Evolutionary conservation across 257 asterid species (phyloP).

Genomic region (Marsdenia floribunda): DNA sequence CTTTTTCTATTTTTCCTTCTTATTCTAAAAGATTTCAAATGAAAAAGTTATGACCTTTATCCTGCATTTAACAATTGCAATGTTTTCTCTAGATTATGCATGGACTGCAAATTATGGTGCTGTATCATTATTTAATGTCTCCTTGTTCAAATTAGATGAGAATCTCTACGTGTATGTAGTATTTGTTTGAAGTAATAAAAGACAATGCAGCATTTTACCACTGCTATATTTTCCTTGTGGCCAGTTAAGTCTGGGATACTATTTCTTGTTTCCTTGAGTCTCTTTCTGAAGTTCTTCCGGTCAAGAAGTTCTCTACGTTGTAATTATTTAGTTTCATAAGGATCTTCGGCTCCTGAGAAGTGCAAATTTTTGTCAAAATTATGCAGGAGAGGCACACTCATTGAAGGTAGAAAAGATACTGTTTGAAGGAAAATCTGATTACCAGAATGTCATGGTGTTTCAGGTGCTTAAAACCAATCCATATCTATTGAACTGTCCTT

Average conservation of each 20-base stretch:
- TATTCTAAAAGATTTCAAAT: neutral
- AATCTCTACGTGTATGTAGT: neutral
- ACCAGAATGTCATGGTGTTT: conserved; percentile 87
- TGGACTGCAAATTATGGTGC: no score
- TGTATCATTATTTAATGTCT: neutral
- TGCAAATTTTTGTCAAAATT: neutral
- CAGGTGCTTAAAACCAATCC: conserved; percentile 46
- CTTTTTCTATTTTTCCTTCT: neutral
- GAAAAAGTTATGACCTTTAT: neutral
- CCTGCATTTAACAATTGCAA: neutral
- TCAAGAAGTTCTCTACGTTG: neutral
- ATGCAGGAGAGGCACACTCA: conserved; percentile 97
- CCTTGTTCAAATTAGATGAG: neutral
- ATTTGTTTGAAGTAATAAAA: neutral
- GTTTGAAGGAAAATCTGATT: conserved; percentile 86
- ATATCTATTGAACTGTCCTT: conserved; percentile 4
- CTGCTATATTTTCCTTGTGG: neutral
- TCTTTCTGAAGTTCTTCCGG: neutral
- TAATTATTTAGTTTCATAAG: neutral
- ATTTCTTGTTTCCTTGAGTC: neutral
- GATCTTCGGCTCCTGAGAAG: neutral
- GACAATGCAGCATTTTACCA: neutral
- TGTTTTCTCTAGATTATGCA: neutral
- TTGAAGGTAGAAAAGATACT: conserved; percentile 83
- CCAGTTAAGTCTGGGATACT: neutral